phyloP scores from a whole-genome alignment of 2,329 filamentous ascomycete genomes.

The Volutella citrinella region DNA sequence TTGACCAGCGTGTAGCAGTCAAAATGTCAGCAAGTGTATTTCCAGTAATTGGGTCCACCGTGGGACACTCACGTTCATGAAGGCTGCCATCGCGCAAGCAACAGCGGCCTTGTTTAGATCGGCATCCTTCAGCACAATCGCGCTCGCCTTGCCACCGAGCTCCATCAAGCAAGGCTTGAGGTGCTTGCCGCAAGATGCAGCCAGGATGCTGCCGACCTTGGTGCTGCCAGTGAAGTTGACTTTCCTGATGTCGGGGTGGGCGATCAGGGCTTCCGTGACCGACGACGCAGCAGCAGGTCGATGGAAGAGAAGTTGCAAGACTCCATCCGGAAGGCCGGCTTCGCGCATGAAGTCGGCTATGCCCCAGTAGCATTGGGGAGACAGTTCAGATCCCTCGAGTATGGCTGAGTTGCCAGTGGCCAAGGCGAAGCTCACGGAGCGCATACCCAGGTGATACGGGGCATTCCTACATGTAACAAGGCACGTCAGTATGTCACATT shows the following conservation, averaged over 20 bases:
- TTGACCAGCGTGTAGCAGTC: too few relatives aligned
- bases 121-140: slow-evolving; percentile 75
- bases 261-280: slow-evolving; percentile 65
- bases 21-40: too few relatives aligned
- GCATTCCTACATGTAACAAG: slow-evolving; percentile 1
- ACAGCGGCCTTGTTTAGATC: slow-evolving; percentile 66
- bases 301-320: slow-evolving; percentile 66
- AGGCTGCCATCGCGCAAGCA: slow-evolving; percentile 65
- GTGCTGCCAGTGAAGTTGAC: too few relatives aligned
- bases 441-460: slow-evolving; percentile 6
- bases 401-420: slow-evolving; percentile 66
- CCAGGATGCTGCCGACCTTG: slow-evolving; percentile 67
- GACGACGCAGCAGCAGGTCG: slow-evolving; percentile 62
- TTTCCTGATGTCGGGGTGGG: slow-evolving; percentile 61
- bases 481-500: background rate
- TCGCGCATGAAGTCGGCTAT: slow-evolving; percentile 62
- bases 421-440: slow-evolving; percentile 4
- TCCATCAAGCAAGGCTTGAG: slow-evolving; percentile 78
- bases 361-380: slow-evolving; percentile 59
- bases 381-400: slow-evolving; percentile 67
- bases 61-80: slow-evolving; percentile 63
- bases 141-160: slow-evolving; percentile 74
- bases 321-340: slow-evolving; percentile 71
- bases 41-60: too few relatives aligned
- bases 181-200: slow-evolving; percentile 62